phyloP scores from a whole-genome alignment of 2,329 filamentous ascomycete species.

The Purpureocillium lavendulum region DNA sequence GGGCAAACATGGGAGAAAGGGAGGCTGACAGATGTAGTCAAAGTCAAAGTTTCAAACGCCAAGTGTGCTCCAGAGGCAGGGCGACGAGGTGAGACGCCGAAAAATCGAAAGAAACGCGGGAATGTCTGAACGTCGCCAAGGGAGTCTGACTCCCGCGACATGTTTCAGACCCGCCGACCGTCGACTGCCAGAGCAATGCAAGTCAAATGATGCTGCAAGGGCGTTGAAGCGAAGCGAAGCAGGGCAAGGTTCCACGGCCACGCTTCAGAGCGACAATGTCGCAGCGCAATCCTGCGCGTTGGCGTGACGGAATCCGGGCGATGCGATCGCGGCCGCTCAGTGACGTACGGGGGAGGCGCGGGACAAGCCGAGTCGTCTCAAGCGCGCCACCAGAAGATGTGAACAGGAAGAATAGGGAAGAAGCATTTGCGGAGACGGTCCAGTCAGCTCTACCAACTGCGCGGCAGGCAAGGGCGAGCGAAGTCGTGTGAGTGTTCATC shows the following conservation, averaged over 20 bases:
- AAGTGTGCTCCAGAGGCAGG: not conserved
- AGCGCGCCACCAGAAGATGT: too few species aligned
- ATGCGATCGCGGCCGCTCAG: too few species aligned
- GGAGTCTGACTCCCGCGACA: constrained; percentile 9
- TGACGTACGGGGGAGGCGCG: too few species aligned
- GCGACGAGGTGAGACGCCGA: not conserved
- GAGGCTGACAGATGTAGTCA: not conserved
- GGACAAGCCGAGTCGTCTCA: too few species aligned
- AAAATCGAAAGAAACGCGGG: not conserved
- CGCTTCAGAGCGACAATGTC: constrained; percentile 1
- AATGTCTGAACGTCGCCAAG: not conserved
- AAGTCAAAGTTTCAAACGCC: not conserved
- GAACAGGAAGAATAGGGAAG: too few species aligned
- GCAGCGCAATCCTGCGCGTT: not conserved
- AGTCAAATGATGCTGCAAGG: constrained; percentile 8
- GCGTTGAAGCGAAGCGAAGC: not conserved
- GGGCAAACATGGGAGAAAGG: not conserved
- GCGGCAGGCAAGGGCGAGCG: constrained; percentile 15
- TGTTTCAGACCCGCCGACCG: constrained; percentile 12
- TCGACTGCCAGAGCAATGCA: constrained; percentile 12
- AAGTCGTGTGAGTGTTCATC: too few species aligned
- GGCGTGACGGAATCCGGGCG: too few species aligned
- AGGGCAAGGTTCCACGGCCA: not conserved
- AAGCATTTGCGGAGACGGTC: too few species aligned
- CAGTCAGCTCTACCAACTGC: constrained; percentile 11